Base-by-base conservation (phyloP, 2,329 filamentous ascomycete species). In the Lomentospora prolificans region DNA sequence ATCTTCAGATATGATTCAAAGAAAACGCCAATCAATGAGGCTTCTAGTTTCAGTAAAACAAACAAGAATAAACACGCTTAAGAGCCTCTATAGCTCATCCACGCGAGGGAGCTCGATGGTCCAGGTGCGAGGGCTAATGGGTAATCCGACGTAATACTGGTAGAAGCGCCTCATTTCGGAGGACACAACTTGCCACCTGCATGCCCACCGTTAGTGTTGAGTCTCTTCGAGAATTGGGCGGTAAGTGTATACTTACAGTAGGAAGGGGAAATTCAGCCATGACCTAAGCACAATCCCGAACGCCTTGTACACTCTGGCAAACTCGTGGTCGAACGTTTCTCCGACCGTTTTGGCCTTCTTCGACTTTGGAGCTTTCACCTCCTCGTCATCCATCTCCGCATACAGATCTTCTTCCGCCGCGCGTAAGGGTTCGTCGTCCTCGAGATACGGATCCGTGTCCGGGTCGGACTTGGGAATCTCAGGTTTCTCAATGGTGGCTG, bases 221-320 rank as follows among this genome's bases (percentile, higher is more conserved):
- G 19, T 25, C 3, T 22, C 19, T 7, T 41, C 31, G 41, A 46
- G 14, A 36, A 8, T 14, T 4, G 27, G 6, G 41, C 6, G 10
- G 30, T 33, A 33, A 4, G n/a, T 27, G 17, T 25, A 17, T 39
- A 82, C 88, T 82, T 78, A 94, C 87, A 87, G 57, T 59, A 78
- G 79, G 50, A 70, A 75, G 0, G 91, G 91, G 51, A 90, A 74
- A 22, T 76, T 71, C 4, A 84, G 55, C 89, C 90, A 99, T 58
- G 81, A 80, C 60, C 69, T 76, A 7, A 94, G 24, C 2, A 97
- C 83, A 62, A 84, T 82, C 61, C 80, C 78, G 51, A 81, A 75
- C 0, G 84, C 84, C 57, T 76, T 75, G 64, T 75, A 80, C 10
- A 96, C 77, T 14, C 83, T 71, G 4, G 71, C 68, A 28, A 86